phyloP scores from a whole-genome alignment of 2,329 filamentous ascomycete genomes.

The Neoscytalidium dimidiatum region DNA sequence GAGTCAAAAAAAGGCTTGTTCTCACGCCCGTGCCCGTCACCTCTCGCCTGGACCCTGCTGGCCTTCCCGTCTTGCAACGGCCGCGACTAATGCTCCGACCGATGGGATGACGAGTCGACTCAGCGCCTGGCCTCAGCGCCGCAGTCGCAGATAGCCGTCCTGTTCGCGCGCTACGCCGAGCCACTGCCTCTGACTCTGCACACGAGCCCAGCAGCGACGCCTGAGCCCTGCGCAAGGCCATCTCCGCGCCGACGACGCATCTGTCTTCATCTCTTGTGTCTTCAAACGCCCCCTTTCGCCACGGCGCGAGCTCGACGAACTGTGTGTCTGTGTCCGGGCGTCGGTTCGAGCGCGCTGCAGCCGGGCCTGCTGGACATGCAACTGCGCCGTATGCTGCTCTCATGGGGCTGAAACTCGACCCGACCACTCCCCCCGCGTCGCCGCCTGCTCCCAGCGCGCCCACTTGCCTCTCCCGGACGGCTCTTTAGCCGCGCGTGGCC shows the following conservation, averaged over 20 bases:
- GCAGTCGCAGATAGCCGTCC: not conserved
- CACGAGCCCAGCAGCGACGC: not conserved
- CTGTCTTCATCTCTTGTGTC: not conserved
- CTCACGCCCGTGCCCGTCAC: not conserved
- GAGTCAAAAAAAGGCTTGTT: slow-evolving; percentile 11
- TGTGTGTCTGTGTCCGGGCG: too few species aligned
- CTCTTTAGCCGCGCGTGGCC: slow-evolving; percentile 7
- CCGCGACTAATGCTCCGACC: not conserved
- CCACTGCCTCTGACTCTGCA: not conserved
- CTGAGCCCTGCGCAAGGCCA: not conserved
- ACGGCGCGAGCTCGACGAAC: not conserved
- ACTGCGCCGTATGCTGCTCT: not conserved
- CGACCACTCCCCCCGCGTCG: not conserved
- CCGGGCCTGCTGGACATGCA: not conserved
- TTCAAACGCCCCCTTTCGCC: not conserved
- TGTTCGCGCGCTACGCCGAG: not conserved
- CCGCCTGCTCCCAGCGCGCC: not conserved
- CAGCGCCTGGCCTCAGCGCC: not conserved
- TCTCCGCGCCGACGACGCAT: too few species aligned
- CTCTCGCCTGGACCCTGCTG: not conserved
- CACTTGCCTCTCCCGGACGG: not conserved
- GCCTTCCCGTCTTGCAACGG: not conserved
- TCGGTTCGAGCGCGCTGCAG: too few species aligned
- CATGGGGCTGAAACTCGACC: slow-evolving; percentile 1
- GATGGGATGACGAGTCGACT: not conserved